These are phyloP conservation scores for Tetracentron sinense DNA, from an alignment of 164 flowering plant genomes.

Conservation along the genomic window DNA sequence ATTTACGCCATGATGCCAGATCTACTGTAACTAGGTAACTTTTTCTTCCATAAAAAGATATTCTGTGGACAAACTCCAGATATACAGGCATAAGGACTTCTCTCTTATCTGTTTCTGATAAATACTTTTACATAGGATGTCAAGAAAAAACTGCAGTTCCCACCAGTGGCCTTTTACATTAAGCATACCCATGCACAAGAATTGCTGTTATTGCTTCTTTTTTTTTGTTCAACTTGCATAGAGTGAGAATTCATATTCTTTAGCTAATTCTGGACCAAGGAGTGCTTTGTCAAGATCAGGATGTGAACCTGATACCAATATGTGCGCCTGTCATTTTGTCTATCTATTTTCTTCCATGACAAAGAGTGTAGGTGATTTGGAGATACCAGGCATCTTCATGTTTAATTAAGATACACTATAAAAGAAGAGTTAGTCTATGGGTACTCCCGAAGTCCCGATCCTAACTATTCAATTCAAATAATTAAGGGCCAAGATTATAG, in stretches of 20 bases:
- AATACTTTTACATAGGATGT: no score
- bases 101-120: no score
- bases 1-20: slow-evolving; percentile 70
- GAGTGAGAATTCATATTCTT: neutral
- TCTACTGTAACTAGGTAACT: slow-evolving; percentile 66
- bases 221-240: neutral
- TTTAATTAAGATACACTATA: neutral
- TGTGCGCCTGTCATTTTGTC: neutral
- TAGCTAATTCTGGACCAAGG: neutral
- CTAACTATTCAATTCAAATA: no score
- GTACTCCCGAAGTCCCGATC: no score
- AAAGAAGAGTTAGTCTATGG: neutral
- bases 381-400: neutral
- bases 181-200: neutral
- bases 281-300: neutral
- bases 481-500: no score
- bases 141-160: neutral
- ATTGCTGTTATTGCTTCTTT: neutral
- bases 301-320: no score
- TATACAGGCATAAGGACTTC: no score
- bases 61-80: neutral
- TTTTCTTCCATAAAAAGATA: neutral
- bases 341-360: neutral
- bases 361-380: no score
- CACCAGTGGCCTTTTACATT: neutral